Conservation (phyloP, 1,139 yeast species). For the Diutina rugosa region DNA sequence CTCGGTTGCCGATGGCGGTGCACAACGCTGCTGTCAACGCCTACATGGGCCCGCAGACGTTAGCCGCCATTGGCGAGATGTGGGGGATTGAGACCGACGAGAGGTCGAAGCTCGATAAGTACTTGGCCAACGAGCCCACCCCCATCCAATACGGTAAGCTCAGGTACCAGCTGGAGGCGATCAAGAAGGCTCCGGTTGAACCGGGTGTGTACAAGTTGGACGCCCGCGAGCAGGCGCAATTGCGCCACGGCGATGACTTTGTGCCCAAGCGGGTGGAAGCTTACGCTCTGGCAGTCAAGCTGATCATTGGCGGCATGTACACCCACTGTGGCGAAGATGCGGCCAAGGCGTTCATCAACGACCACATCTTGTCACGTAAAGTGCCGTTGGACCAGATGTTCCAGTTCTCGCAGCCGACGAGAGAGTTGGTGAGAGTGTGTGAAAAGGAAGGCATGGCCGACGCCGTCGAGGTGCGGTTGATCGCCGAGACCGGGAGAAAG, state of each 20-base stretch:
- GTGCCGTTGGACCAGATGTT: constrained; percentile 63
- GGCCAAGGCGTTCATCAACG: constrained; percentile 52
- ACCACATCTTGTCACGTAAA: constrained; percentile 69
- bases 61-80: constrained; percentile 49
- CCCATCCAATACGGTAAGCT: constrained; percentile 52
- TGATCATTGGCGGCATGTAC: constrained; percentile 63
- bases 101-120: constrained; percentile 51
- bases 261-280: constrained; percentile 24
- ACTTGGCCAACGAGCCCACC: constrained; percentile 56
- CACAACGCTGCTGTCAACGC: constrained; percentile 65
- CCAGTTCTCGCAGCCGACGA: constrained; percentile 73
- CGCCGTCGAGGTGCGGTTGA: constrained; percentile 63
- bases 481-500: constrained; percentile 88
- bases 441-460: constrained; percentile 63
- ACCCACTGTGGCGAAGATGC: constrained; percentile 50
- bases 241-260: constrained; percentile 9
- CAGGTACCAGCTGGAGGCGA: constrained; percentile 28
- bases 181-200: constrained; percentile 27
- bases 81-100: constrained; percentile 89
- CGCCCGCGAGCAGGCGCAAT: constrained; percentile 12
- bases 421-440: constrained; percentile 70
- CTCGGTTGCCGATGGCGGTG: constrained; percentile 77
- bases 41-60: constrained; percentile 51
- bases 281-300: constrained; percentile 47
- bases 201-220: constrained; percentile 38